Evolutionary conservation across 768 basidiomycete genomes (phyloP), one percentile per base, ranked within the genome.

Genomic region (Phylloporus rhodoxanthus): DNA sequence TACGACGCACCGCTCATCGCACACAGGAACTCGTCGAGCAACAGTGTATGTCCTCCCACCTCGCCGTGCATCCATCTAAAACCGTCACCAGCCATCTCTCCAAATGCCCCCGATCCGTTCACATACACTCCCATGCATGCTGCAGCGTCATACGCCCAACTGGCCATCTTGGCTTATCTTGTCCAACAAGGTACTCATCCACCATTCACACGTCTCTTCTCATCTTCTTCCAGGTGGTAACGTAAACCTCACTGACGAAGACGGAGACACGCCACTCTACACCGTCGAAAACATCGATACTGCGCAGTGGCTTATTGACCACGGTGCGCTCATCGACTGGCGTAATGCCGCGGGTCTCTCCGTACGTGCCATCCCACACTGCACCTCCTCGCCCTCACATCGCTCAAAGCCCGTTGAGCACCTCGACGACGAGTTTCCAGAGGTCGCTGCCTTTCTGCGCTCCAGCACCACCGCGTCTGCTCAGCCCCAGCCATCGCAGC

Each of bases 71-170:
- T n/a, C 21, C 11, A 5, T n/a, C 34, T 25, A 5, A 34, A 10
- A 14, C 23, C 26, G 28, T n/a, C 36, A 59, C 52, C 66, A 81
- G 81, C 75, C 34, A 60, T 82, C 36, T 84, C 84, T 34, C 84
- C 89, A 29, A 91, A 91, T 58, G 71, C 67, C 14, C 82, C 84
- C 5, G 89, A 91, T 61, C 60, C 65, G 7, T 75, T 77, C 71
- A 86, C 87, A 28, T 91, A 91, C 67, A 91, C 89, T 0, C 87
- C 89, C 30, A 89, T 91, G 87, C 92, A 96, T 68, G 93, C 93
- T 15, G 92, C 93, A 13, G 92, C 93, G 1, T 95, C 92, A 1
- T 96, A 95, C 61, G 89, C 82, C 15, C 92, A 92, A 26, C 64
- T 87, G 8, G 69, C 84, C 41, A 66, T 93, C 36, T 71, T 96